Evolutionary conservation across 768 basidiomycete species (phyloP).

Genomic region (Lactarius quietus): DNA sequence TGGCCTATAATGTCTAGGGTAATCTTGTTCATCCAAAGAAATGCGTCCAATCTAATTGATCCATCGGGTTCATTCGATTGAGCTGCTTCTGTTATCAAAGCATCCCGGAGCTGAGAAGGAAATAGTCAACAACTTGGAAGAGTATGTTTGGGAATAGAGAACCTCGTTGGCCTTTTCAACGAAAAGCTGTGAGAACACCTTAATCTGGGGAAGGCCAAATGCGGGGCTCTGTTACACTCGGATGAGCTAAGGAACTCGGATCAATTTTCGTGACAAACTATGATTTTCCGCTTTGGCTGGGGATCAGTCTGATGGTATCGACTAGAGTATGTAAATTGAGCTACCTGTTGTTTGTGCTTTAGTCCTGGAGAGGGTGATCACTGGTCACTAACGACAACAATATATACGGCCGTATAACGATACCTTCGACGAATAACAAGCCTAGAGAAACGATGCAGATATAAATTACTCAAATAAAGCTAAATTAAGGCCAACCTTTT

Average conservation of each 20-base stretch:
- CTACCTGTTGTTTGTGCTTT: conserved; percentile 20
- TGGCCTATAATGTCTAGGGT: conserved; percentile 21
- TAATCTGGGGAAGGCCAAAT: conserved; percentile 18
- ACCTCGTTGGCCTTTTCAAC: conserved; percentile 24
- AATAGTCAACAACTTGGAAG: neutral
- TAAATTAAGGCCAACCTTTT: conserved; percentile 8
- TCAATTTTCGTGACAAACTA: conserved; percentile 4
- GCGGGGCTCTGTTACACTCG: conserved; percentile 15
- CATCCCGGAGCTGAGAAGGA: conserved; percentile 13
- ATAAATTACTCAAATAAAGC: neutral
- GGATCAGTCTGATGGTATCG: neutral
- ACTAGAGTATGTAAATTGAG: neutral
- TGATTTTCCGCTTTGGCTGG: conserved; percentile 15
- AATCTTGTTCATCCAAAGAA: conserved; percentile 18
- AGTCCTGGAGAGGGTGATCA: conserved; percentile 1
- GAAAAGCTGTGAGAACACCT: conserved; percentile 14
- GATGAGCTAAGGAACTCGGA: neutral
- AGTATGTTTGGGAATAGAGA: neutral
- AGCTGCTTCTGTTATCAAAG: neutral
- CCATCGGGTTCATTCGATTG: conserved; percentile 9
- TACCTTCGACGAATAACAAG: conserved; percentile 20
- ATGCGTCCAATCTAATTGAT: conserved; percentile 5
- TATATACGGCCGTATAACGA: neutral
- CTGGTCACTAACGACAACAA: neutral
- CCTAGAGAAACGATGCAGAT: conserved; percentile 1